These are phyloP conservation scores for Fistulifera solaris DNA, from an alignment of 108 stramenopile species.

Conservation along the genomic window DNA sequence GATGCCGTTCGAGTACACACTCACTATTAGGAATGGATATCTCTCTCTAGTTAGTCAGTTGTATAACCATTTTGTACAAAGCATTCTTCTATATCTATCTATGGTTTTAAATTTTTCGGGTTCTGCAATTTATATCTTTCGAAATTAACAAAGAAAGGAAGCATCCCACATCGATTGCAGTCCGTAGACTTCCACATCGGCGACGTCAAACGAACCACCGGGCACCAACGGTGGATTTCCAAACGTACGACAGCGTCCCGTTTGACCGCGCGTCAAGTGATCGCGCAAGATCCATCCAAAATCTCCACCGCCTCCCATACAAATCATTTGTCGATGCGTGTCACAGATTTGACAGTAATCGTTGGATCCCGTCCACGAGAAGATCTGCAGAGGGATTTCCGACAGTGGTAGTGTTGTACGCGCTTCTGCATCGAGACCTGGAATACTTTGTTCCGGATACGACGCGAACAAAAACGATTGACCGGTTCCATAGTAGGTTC, in stretches of 20 bases:
- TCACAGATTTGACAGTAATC: slow-evolving; percentile 36
- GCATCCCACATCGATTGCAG: slow-evolving; percentile 6
- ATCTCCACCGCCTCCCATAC: slow-evolving; percentile 31
- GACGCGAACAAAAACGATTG: slow-evolving; percentile 27
- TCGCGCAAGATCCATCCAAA: slow-evolving; percentile 30
- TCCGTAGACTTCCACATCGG: slow-evolving; percentile 33
- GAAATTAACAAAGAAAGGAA: not conserved
- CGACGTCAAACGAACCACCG: slow-evolving; percentile 22
- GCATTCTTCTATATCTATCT: too few relatives aligned
- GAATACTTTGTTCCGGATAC: slow-evolving; percentile 1
- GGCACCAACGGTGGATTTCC: slow-evolving; percentile 23
- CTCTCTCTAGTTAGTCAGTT: too few relatives aligned
- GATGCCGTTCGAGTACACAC: too few relatives aligned
- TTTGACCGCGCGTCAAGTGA: slow-evolving; percentile 19
- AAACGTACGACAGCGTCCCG: slow-evolving; percentile 30
- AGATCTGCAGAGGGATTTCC: slow-evolving; percentile 7
- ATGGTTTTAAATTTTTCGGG: too few relatives aligned
- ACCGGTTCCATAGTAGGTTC: slow-evolving; percentile 22
- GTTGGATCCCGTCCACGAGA: slow-evolving; percentile 30
- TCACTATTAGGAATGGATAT: too few relatives aligned
- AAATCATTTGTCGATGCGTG: slow-evolving; percentile 10
- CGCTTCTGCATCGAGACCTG: not conserved
- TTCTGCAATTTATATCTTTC: too few relatives aligned
- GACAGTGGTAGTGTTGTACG: not conserved
- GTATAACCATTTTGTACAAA: too few relatives aligned